Percentiles rank a stretch among this genome's conserved stretches.
phyloP scores from a whole-genome alignment of 2,329 filamentous ascomycete genomes.

The Aspergillus luchuensis region DNA sequence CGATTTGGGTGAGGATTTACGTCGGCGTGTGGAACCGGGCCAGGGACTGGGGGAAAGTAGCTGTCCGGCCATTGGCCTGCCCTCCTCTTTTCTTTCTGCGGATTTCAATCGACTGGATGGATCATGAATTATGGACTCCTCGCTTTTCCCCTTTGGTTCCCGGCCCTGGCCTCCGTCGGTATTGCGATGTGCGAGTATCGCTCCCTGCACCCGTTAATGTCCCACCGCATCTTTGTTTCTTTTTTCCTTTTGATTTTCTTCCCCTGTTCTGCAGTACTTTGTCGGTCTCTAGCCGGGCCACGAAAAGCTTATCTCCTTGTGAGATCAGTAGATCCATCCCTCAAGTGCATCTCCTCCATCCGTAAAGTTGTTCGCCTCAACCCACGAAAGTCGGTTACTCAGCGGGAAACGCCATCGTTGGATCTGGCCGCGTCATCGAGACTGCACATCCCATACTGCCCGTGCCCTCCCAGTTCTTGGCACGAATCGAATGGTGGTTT shows the following conservation, averaged over 20 bases:
- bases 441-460: slow-evolving; percentile 6
- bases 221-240: not conserved
- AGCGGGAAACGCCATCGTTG: not conserved
- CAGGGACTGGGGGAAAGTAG: slow-evolving; percentile 4
- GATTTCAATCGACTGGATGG: not conserved
- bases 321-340: not conserved
- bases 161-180: not conserved
- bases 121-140: not conserved
- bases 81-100: not conserved
- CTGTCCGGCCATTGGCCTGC: not conserved
- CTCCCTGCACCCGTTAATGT: not conserved
- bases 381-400: not conserved
- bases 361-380: not conserved
- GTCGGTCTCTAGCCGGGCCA: not conserved
- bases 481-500: slow-evolving; percentile 8
- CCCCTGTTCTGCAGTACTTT: not conserved
- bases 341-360: not conserved
- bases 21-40: slow-evolving; percentile 1
- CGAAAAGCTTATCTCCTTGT: too few relatives aligned
- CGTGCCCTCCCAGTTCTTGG: slow-evolving; percentile 5
- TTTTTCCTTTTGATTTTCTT: not conserved
- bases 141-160: not conserved
- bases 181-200: not conserved
- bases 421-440: slow-evolving; percentile 9
- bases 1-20: slow-evolving; percentile 1